Evolutionary conservation across 2,329 filamentous ascomycete genomes (phyloP), one percentile per base, ranked within the genome.

Genomic region (Colletotrichum tropicale): DNA sequence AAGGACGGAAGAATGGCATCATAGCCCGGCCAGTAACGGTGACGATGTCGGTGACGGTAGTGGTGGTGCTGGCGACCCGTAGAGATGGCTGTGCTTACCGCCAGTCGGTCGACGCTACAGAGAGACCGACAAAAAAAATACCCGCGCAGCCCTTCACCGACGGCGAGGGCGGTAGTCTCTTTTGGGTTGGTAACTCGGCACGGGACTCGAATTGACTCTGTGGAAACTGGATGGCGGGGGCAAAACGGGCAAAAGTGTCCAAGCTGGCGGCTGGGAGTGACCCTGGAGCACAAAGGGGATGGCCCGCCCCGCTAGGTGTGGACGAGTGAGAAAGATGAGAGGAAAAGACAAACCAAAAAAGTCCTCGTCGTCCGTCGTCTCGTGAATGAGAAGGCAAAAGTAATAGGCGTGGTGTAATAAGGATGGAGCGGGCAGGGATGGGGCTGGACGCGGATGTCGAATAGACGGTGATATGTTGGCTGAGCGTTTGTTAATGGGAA

Each of bases 351-450:
- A 21, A 9, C 36, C 16, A 16, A 62, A 52, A 36, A 38, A 6
- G 61, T 38, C 6, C 4, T 38, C 55, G 55, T 58, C 52, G 24
- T 24, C 21, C 13, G 55, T 68, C n/a, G 52, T 64, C 58, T 38
- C 16, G 28, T 30, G 38, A 74, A 66, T 74, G 30, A 70, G 66
- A 74, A 74, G 71, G 71, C 66, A 74, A 71, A 70, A 65, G 58
- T 65, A 34, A 48, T 65, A 52, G 9, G 38, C 28, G n/a, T 12
- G 32, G 32, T 72, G 13, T 48, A 24, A 8, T 66, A 58, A 65
- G 13, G 48, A 71, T 28, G 32, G 60, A 60, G 43, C 32, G 55
- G 8, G 55, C 68, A 67, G 68, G 72, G 72, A 58, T 66, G 36
- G 30, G n/a, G 68, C 55, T 55, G 67, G 15, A 28, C 48, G 72